Conservation (phyloP, 2,329 filamentous ascomycete genomes). For the Metarhizium brunneum region DNA sequence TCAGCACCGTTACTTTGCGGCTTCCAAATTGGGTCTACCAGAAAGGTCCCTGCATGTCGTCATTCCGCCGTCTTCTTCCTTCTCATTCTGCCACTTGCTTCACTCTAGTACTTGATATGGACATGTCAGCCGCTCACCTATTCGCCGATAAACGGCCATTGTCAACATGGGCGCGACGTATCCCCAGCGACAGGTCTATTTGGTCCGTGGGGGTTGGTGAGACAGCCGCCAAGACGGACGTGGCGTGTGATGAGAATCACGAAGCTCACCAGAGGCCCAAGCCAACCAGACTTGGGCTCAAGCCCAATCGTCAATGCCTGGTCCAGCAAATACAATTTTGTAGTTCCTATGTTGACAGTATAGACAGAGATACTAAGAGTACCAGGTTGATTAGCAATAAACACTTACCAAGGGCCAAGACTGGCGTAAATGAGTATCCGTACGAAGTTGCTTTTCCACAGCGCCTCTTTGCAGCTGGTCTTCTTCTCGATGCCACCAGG, state of each 20-base stretch:
- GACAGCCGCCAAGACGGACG: background rate
- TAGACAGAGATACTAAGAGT: too few relatives aligned
- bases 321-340: too few relatives aligned
- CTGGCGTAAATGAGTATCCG: too few relatives aligned
- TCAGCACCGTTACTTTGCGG: background rate
- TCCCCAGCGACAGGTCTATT: background rate
- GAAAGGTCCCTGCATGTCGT: background rate
- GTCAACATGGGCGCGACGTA: background rate
- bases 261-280: background rate
- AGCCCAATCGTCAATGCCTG: too few relatives aligned
- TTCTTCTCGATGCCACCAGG: too few relatives aligned
- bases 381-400: too few relatives aligned
- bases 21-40: background rate
- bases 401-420: too few relatives aligned
- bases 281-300: background rate
- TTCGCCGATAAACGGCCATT: background rate
- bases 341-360: too few relatives aligned
- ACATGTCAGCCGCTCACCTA: background rate
- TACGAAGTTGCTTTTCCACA: too few relatives aligned
- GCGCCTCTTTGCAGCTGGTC: too few relatives aligned
- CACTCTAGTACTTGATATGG: background rate
- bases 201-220: background rate
- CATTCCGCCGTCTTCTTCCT: background rate
- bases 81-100: background rate
- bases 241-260: constrained; percentile 2